A percentile compares a stretch with the other conserved stretches of the same genome.
Conservation (phyloP, 768 basidiomycete genomes). For the Ephemerocybe angulata region DNA sequence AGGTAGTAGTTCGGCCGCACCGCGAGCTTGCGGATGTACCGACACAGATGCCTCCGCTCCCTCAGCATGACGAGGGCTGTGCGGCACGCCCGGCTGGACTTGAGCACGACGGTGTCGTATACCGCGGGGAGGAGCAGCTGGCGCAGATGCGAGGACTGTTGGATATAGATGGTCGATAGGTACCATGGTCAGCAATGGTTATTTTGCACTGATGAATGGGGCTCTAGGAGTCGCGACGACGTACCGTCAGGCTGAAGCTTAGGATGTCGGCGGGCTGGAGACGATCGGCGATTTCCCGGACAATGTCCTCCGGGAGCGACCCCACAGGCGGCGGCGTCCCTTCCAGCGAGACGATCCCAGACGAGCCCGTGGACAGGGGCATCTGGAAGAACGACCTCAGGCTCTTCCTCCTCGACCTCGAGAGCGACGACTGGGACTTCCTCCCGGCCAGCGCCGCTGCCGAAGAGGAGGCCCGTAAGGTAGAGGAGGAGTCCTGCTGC, state of each 20-base stretch:
- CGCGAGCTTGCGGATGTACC: slow-evolving; percentile 38
- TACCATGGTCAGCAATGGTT: background rate
- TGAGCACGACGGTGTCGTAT: slow-evolving; percentile 42
- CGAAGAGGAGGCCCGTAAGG: background rate
- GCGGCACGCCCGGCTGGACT: slow-evolving; percentile 38
- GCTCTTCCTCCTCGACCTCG: slow-evolving; percentile 4
- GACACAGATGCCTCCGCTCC: slow-evolving; percentile 32
- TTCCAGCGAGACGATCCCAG: background rate
- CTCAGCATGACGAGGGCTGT: slow-evolving; percentile 35
- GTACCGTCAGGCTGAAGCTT: slow-evolving; percentile 39
- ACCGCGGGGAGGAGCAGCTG: slow-evolving; percentile 35
- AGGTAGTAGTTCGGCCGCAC: slow-evolving; percentile 52
- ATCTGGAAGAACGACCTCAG: background rate
- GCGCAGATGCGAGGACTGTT: slow-evolving; percentile 31
- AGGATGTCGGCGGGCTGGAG: slow-evolving; percentile 37
- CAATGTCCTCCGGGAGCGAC: slow-evolving; percentile 36
- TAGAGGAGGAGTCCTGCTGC: background rate
- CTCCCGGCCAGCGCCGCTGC: background rate
- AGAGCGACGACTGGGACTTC: background rate
- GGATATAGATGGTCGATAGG: too few species aligned
- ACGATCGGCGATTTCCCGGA: slow-evolving; percentile 35
- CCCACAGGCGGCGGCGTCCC: slow-evolving; percentile 16
- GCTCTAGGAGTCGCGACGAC: slow-evolving; percentile 14
- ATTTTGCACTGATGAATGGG: slow-evolving; percentile 1
- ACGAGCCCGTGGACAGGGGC: background rate